Conservation (phyloP, 192 early-diverging fungal genomes). For the Coemansia sp. region DNA sequence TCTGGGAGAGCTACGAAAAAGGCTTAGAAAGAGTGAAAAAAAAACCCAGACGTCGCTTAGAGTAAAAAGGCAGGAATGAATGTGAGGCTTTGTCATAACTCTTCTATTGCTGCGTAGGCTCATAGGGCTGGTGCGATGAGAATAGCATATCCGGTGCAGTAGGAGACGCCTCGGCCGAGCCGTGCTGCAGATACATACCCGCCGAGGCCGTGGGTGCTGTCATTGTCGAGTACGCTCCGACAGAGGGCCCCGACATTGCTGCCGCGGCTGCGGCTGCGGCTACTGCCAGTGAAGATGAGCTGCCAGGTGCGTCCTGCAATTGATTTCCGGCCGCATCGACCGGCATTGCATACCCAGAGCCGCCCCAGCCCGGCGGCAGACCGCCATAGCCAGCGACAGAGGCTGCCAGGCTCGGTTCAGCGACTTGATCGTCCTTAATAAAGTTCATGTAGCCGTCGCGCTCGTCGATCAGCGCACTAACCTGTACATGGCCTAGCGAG, state of each 20-base stretch:
- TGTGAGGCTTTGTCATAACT: background rate
- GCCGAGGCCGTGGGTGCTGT: background rate
- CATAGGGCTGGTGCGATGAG: background rate
- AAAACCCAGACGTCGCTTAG: too few relatives aligned
- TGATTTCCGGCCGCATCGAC: background rate
- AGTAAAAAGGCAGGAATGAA: too few relatives aligned
- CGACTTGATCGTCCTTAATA: conserved; percentile 41
- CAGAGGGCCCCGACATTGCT: background rate
- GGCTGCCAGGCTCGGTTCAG: conserved; percentile 9
- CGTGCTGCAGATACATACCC: background rate
- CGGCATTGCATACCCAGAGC: background rate
- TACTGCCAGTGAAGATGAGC: background rate
- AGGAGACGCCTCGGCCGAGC: background rate
- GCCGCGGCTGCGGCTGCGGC: background rate
- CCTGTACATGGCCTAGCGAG: conserved; percentile 8
- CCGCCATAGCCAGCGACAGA: background rate
- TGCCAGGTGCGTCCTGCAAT: background rate
- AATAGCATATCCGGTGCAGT: background rate
- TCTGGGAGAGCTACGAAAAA: too few relatives aligned
- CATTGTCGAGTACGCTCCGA: background rate
- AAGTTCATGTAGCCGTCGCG: conserved; percentile 45
- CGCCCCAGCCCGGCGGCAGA: background rate
- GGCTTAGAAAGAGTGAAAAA: too few relatives aligned
- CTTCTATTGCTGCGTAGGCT: background rate
- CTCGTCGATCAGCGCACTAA: conserved; percentile 32